Evolutionary conservation across 352 stramenopile genomes (phyloP).

Genomic region (Globisporangium cystogenes): DNA sequence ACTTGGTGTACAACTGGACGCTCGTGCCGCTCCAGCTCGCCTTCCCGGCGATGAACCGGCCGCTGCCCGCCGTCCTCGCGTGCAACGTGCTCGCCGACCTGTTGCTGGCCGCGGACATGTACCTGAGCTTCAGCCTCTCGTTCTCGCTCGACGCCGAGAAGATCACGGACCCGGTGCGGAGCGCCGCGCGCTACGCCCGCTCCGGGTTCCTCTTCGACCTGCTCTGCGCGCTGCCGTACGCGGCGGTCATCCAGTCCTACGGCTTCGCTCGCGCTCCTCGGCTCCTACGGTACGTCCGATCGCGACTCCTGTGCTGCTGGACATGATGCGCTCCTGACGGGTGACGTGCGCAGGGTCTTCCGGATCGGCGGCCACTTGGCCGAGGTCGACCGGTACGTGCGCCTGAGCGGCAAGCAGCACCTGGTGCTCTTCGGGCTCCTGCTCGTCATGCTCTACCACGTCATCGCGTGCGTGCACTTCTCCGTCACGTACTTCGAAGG

Average conservation of each 20-base stretch:
- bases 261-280: slow-evolving; percentile 22
- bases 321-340: no score
- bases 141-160: slow-evolving; percentile 43
- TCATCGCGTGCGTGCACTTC: slow-evolving; percentile 49
- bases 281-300: no score
- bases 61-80: slow-evolving; percentile 19
- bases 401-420: slow-evolving; percentile 28
- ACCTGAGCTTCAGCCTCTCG: slow-evolving; percentile 40
- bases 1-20: slow-evolving; percentile 61
- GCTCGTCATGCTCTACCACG: slow-evolving; percentile 45
- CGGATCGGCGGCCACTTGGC: slow-evolving; percentile 29
- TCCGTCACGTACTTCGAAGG: slow-evolving; percentile 38
- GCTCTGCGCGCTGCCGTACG: slow-evolving; percentile 31
- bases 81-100: slow-evolving; percentile 25
- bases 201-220: slow-evolving; percentile 27
- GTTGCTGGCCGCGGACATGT: slow-evolving; percentile 41
- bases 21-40: slow-evolving; percentile 39
- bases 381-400: slow-evolving; percentile 31
- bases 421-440: slow-evolving; percentile 30
- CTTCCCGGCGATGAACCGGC: no score
- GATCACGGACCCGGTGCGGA: slow-evolving; percentile 29
- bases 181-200: slow-evolving; percentile 30
- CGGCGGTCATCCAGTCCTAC: slow-evolving; percentile 21
- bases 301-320: no score
- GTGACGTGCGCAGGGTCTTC: no score